phyloP scores from a whole-genome alignment of 352 stramenopile species.

The Phytophthora litchii region DNA sequence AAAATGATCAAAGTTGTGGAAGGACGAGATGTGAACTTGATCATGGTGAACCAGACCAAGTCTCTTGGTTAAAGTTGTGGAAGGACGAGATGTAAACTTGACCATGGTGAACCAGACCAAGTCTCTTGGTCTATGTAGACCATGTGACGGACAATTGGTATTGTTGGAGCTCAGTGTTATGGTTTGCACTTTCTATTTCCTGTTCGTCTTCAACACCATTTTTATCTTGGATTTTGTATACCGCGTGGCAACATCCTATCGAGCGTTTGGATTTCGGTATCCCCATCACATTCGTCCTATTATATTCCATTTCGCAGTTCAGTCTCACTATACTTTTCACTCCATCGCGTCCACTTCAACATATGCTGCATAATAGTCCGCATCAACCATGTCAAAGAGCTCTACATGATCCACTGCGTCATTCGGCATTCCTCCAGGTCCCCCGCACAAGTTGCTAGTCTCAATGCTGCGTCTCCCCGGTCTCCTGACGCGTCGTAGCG shows the following conservation, averaged over 20 bases:
- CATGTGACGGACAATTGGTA: no score
- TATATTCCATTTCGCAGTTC: constrained; percentile 6
- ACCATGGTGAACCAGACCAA: no score
- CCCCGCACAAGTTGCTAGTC: constrained; percentile 2
- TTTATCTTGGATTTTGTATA: constrained; percentile 30
- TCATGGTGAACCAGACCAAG: no score
- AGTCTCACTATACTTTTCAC: constrained; percentile 1
- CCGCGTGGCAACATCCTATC: constrained; percentile 19
- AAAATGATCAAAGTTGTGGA: no score
- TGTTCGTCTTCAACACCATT: constrained; percentile 12
- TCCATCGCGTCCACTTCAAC: background rate
- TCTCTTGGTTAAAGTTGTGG: no score
- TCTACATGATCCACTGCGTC: constrained; percentile 13
- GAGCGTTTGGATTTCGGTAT: constrained; percentile 28
- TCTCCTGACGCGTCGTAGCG: constrained; percentile 31
- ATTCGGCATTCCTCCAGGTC: constrained; percentile 23
- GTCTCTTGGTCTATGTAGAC: no score
- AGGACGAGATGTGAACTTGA: no score
- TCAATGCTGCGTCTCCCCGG: constrained; percentile 69
- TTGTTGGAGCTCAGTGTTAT: no score
- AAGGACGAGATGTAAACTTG: no score
- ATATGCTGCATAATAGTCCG: constrained; percentile 12
- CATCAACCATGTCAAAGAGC: background rate
- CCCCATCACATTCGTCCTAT: constrained; percentile 13
- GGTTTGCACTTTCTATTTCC: constrained; percentile 2